Evolutionary conservation across 352 stramenopile genomes (phyloP).

Genomic region (Blastocystis sp.): DNA sequence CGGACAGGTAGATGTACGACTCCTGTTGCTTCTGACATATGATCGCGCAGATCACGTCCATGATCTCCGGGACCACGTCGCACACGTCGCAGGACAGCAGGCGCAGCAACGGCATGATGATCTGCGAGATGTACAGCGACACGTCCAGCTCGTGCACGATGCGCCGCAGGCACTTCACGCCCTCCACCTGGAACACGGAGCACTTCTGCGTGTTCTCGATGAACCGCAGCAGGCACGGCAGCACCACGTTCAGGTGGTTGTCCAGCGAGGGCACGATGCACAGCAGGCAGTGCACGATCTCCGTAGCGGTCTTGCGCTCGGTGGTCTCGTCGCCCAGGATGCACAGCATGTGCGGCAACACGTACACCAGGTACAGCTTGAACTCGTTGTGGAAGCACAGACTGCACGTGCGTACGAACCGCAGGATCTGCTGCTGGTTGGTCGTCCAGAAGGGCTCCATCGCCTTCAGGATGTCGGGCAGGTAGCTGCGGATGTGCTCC

Average conservation of each 20-base stretch:
- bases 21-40: constrained; percentile 61
- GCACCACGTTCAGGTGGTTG: constrained; percentile 65
- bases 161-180: constrained; percentile 43
- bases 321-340: constrained; percentile 75
- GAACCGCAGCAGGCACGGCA: constrained; percentile 60
- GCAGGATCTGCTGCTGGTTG: constrained; percentile 90
- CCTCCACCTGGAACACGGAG: constrained; percentile 7
- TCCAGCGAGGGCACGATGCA: constrained; percentile 65
- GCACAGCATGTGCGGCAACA: constrained; percentile 83
- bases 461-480: constrained; percentile 91
- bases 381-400: constrained; percentile 82
- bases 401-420: constrained; percentile 82
- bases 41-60: constrained; percentile 39
- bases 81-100: constrained; percentile 45
- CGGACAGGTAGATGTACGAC: constrained; percentile 46
- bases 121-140: constrained; percentile 47
- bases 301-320: constrained; percentile 3
- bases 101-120: constrained; percentile 68
- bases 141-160: constrained; percentile 67
- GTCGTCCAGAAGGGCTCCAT: constrained; percentile 91
- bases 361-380: constrained; percentile 81
- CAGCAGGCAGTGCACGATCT: constrained; percentile 61
- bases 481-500: constrained; percentile 90
- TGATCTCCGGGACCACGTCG: constrained; percentile 29
- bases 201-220: constrained; percentile 65